Evolutionary conservation across 2,329 filamentous ascomycete genomes (phyloP).

Genomic region (Colletotrichum spinosum): DNA sequence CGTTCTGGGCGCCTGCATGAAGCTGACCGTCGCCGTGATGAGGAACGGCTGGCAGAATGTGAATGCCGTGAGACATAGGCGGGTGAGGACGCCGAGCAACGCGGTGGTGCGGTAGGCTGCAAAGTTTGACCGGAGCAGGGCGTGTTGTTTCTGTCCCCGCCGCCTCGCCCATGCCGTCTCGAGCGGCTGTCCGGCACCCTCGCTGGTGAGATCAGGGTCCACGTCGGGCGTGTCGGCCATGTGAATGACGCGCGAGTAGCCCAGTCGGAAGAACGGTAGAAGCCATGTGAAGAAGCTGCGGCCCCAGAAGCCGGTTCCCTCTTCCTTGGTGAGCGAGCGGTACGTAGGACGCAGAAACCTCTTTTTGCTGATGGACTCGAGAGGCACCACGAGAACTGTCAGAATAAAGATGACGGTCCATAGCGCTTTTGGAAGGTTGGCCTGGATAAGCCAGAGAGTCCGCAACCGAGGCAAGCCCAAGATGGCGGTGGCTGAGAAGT

Average conservation of each 20-base stretch:
- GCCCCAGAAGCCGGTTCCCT: slow-evolving; percentile 41
- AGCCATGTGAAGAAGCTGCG: slow-evolving; percentile 41
- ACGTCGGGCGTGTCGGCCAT: slow-evolving; percentile 40
- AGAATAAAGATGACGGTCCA: slow-evolving; percentile 9
- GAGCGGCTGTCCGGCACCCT: neutral
- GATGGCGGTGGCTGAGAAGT: slow-evolving; percentile 8
- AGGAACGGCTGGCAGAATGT: slow-evolving; percentile 43
- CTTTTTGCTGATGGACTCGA: slow-evolving; percentile 41
- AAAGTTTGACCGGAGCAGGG: slow-evolving; percentile 6
- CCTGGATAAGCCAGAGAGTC: slow-evolving; percentile 5
- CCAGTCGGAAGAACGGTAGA: slow-evolving; percentile 33
- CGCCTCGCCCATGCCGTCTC: neutral
- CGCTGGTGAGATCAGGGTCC: slow-evolving; percentile 34
- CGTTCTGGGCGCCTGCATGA: slow-evolving; percentile 33
- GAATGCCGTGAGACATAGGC: slow-evolving; percentile 40
- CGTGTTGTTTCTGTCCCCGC: slow-evolving; percentile 5
- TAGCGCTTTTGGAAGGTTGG: neutral
- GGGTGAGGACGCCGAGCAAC: neutral
- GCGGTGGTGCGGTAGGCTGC: neutral
- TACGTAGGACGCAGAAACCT: slow-evolving; percentile 19
- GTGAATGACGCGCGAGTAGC: slow-evolving; percentile 40
- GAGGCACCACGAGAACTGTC: slow-evolving; percentile 17
- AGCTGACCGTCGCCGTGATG: slow-evolving; percentile 38
- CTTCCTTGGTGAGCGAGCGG: slow-evolving; percentile 32
- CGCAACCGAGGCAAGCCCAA: slow-evolving; percentile 3